These are phyloP conservation scores for Solanum pimpinellifolium DNA, from an alignment of 257 asterid genomes.

Conservation along the genomic window DNA sequence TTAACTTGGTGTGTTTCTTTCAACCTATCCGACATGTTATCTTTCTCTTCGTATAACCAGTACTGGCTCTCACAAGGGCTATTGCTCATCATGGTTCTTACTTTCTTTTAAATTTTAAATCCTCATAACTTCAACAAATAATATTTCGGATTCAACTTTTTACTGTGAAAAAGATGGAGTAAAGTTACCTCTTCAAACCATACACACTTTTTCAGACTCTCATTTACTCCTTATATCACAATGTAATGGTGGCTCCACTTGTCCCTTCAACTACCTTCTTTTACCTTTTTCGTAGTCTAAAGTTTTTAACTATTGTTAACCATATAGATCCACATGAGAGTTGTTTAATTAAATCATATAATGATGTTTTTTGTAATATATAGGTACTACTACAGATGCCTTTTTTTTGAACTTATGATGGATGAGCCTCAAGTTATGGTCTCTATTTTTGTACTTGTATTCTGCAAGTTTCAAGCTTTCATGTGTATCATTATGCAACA, in stretches of 20 bases:
- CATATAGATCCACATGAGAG: background rate
- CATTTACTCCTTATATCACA: background rate
- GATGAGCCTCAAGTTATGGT: background rate
- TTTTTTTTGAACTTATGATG: background rate
- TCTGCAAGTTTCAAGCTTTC: background rate
- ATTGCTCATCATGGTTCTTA: background rate
- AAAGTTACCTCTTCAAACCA: background rate
- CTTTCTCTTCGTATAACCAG: background rate
- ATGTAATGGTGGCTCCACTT: background rate
- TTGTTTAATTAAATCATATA: background rate
- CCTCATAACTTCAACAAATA: background rate
- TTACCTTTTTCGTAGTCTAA: background rate
- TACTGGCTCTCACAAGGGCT: background rate
- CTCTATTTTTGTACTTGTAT: background rate
- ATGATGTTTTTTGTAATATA: background rate
- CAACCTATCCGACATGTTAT: background rate
- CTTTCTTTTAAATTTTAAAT: background rate
- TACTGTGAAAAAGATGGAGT: background rate
- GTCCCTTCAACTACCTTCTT: background rate
- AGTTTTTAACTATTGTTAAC: background rate
- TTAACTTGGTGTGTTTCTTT: background rate
- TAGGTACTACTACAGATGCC: background rate
- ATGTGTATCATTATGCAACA: background rate
- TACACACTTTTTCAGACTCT: background rate
- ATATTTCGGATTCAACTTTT: background rate